phyloP scores from a whole-genome alignment of 139 green algal genomes.

The Volvox africanus region DNA sequence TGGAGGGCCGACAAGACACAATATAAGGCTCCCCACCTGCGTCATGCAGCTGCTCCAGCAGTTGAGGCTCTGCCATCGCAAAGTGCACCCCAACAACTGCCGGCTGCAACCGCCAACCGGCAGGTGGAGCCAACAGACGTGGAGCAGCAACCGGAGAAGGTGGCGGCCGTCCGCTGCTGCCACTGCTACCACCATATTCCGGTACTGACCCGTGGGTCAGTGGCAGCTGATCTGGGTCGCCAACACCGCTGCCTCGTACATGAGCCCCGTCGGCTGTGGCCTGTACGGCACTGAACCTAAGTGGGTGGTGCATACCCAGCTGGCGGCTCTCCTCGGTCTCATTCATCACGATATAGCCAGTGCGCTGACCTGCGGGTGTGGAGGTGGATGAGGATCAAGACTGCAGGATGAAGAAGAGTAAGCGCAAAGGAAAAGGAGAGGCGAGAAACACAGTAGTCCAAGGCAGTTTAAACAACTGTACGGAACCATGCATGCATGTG shows the following conservation, averaged over 20 bases:
- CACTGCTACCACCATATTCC: not conserved
- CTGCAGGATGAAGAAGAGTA: too few relatives aligned
- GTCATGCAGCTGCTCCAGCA: conserved; percentile 37
- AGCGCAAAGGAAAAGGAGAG: too few relatives aligned
- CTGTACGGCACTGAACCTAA: conserved; percentile 48
- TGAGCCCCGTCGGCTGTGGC: not conserved
- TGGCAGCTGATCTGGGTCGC: not conserved
- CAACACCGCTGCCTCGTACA: too few relatives aligned
- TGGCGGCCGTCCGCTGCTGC: too few relatives aligned
- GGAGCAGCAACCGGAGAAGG: not conserved
- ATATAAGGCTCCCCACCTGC: not conserved
- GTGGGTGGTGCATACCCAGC: conserved; percentile 58
- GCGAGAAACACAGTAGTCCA: too few relatives aligned
- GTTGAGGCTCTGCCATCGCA: conserved; percentile 52
- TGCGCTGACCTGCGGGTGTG: conserved; percentile 35
- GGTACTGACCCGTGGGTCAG: not conserved
- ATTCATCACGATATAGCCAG: conserved; percentile 70
- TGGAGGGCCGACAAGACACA: too few relatives aligned
- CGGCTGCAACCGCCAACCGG: not conserved
- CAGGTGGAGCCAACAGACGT: not conserved
- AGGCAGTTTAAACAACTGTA: too few relatives aligned
- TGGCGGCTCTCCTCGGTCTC: conserved; percentile 51
- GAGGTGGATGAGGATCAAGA: not conserved
- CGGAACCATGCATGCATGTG: too few relatives aligned
- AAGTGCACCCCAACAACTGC: conserved; percentile 60